Base-by-base conservation (phyloP, 2,329 filamentous ascomycete species). In the Hypoxylon sp. region DNA sequence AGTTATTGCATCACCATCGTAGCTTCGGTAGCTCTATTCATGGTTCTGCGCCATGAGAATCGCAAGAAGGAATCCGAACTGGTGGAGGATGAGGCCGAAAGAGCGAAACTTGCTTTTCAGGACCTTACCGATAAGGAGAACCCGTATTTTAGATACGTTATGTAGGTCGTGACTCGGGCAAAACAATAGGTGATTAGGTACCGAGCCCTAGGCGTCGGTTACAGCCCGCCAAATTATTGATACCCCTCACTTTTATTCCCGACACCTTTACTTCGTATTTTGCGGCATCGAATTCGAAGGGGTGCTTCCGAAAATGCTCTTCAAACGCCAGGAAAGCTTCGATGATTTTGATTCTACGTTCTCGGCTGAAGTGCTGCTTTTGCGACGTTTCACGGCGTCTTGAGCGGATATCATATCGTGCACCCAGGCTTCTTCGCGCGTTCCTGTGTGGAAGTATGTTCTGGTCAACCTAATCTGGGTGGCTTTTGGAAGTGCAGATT, bases 81-180 rank as follows among this genome's bases (percentile, higher is more conserved):
- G 6, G 75, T 82, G 0, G 70, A 86, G 6, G 83, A 91, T 67
- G 86, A 90, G 65, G 74, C 78, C 13, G 88, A 91, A 70, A 80
- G 87, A 53, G 89, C 86, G 48, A 86, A 86, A 67, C 71, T 89
- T 53, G 89, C 88, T 0, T 92, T 91, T 62, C 82, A 86, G 56
- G 89, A 91, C 72, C 75, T 91, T 66, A 91, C 89, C 0, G 89
- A 91, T 68, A 87, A 85, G 73, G 80, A 91, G 75, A 91, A 91
- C 68, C 82, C 83, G 1, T 88, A 88, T 71, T 91, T 91, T 69
- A 79, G 83, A 69, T 91, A 91, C 65, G 84, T 83, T 0, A 73
- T 84, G 56, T 85, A 72, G 70, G 20, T 24, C 26, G 10, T 17
- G 48, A 48, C 19, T 37, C 24, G 22, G 49, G 7, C 50, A 22